A percentile compares a stretch with the other conserved stretches of the same genome.
phyloP scores from a whole-genome alignment of 305 asterid species.

The Rubia peregrina region DNA sequence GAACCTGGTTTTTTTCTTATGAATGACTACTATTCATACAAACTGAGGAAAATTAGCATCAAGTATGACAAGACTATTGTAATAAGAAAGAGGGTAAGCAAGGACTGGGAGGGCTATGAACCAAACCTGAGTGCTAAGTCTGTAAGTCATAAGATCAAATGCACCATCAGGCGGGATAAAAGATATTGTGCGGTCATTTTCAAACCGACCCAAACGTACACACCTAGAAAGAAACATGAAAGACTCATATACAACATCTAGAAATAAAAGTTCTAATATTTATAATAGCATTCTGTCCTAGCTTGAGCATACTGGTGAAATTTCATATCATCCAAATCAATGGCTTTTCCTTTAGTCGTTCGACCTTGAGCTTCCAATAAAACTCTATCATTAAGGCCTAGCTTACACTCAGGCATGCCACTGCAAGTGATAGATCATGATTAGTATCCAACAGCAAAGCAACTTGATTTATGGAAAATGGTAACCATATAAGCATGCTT shows the following conservation, averaged over 20 bases:
- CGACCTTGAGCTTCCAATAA: conserved; percentile 95
- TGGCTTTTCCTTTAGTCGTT: conserved; percentile 86
- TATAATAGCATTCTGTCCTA: neutral
- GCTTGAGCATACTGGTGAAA: conserved; percentile 68
- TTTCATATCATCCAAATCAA: conserved; percentile 93
- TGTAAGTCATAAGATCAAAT: conserved; percentile 97
- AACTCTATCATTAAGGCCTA: conserved; percentile 89
- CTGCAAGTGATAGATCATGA: conserved; percentile 41
- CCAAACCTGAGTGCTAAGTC: conserved; percentile 90
- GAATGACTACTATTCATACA: neutral
- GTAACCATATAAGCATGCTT: neutral
- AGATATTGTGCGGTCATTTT: conserved; percentile 87
- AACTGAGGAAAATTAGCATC: neutral
- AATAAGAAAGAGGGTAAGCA: neutral
- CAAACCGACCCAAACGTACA: conserved; percentile 92
- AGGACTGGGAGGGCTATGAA: conserved; percentile 7
- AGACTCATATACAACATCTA: conserved; percentile 15
- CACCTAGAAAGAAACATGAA: conserved; percentile 46
- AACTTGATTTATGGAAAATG: neutral
- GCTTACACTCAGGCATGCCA: conserved; percentile 99
- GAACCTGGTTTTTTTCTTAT: neutral
- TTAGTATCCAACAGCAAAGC: conserved; percentile 11
- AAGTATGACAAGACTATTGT: neutral
- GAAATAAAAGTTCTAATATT: neutral
- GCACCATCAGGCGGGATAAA: conserved; percentile 97